These are phyloP conservation scores for Thelonectria rubi DNA, from an alignment of 2,329 filamentous ascomycete genomes.

Conservation along the genomic window DNA sequence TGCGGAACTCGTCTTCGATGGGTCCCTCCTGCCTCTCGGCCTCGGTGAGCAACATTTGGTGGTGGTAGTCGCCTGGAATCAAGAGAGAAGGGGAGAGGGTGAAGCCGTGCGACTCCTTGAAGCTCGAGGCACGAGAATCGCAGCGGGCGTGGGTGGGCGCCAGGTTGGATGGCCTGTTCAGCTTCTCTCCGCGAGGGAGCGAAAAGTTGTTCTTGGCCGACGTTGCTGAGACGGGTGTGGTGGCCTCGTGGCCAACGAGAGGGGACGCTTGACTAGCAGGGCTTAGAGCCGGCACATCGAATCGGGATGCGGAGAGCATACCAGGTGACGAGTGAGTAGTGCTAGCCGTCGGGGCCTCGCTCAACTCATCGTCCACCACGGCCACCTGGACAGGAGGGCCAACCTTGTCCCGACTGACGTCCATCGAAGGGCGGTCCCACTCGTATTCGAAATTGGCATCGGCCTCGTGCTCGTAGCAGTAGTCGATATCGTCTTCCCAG, in stretches of 20 bases:
- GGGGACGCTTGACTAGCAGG: constrained; percentile 58
- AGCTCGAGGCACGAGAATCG: constrained; percentile 61
- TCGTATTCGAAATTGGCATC: constrained; percentile 74
- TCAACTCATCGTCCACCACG: constrained; percentile 39
- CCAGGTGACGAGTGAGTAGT: constrained; percentile 39
- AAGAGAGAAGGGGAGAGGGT: constrained; percentile 69
- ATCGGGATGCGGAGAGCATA: constrained; percentile 42
- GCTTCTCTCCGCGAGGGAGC: constrained; percentile 54
- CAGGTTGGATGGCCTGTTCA: constrained; percentile 36
- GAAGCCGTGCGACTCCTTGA: constrained; percentile 68
- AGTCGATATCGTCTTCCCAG: constrained; percentile 77
- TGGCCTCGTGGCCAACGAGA: constrained; percentile 52
- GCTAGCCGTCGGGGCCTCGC: constrained; percentile 29
- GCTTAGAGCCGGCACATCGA: constrained; percentile 59
- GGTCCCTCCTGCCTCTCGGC: constrained; percentile 41
- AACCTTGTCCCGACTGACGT: constrained; percentile 44
- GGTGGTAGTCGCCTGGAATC: constrained; percentile 67
- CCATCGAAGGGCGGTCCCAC: constrained; percentile 68
- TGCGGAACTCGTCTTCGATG: constrained; percentile 47
- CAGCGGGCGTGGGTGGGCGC: constrained; percentile 48
- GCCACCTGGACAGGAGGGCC: constrained; percentile 38
- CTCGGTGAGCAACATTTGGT: constrained; percentile 57
- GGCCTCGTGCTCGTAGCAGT: constrained; percentile 74
- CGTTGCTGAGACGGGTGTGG: constrained; percentile 53
- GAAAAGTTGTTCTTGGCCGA: constrained; percentile 61